A percentile compares a stretch with the other conserved stretches of the same genome.
These are phyloP conservation scores for Fusarium chlamydosporum DNA, from an alignment of 2,329 filamentous ascomycete species.

Conservation along the genomic window DNA sequence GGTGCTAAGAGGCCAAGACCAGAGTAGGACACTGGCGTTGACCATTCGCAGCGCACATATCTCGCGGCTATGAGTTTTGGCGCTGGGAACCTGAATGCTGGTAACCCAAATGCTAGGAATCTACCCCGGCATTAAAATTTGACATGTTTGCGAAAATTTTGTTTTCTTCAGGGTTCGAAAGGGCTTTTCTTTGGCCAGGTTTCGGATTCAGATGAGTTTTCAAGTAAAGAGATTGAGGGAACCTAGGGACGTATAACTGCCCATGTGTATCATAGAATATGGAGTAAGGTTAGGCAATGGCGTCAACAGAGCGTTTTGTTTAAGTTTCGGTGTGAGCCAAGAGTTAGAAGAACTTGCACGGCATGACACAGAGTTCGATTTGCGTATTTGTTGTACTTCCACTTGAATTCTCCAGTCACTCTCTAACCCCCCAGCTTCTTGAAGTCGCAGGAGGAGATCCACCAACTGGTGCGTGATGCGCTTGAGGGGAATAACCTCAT, in stretches of 20 bases:
- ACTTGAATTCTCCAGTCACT: background rate
- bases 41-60: background rate
- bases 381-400: background rate
- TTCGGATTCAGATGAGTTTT: constrained; percentile 13
- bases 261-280: constrained; percentile 48
- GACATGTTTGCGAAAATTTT: constrained; percentile 7
- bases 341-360: background rate
- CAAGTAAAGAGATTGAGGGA: constrained; percentile 16
- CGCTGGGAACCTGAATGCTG: background rate
- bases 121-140: constrained; percentile 1
- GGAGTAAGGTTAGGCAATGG: constrained; percentile 48
- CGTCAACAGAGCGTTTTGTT: constrained; percentile 47
- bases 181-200: constrained; percentile 11
- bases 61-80: no score
- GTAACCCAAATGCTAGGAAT: background rate
- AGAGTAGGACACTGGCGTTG: constrained; percentile 62
- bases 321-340: constrained; percentile 12
- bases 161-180: constrained; percentile 8
- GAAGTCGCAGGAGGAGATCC: background rate
- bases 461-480: background rate
- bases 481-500: background rate
- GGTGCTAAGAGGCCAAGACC: constrained; percentile 84
- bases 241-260: constrained; percentile 23
- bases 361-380: background rate
- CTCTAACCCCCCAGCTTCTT: background rate